Base-by-base conservation (phyloP, 352 stramenopile genomes). In the Globisporangium orthogonon region DNA sequence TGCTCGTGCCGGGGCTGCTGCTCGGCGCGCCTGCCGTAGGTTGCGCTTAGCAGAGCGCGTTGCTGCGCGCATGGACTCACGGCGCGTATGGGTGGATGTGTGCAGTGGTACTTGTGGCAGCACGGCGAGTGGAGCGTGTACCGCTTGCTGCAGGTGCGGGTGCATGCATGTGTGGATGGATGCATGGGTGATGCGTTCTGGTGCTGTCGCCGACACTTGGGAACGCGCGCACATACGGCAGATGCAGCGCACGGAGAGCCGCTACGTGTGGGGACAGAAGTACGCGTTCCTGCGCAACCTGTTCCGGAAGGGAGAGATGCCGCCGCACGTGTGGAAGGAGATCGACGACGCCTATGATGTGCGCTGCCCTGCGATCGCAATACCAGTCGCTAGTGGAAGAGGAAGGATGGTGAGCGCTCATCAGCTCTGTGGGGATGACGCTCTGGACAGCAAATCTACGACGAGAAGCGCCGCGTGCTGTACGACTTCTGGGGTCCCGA, bases 311-410 rank as follows among this genome's bases (percentile, higher is more conserved):
- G 75, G 79, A 31, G 56, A 78, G 45, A 83, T 90, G 65, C 70
- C 70, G n/a, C 51, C 47, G 7, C 60, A 84, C 46, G 62, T 74
- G 14, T 90, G 79, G 79, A 45, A 53, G 3, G 53, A 60, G 30
- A 73, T 90, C 29, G 79, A 90, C 59, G 45, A 58, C 11, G 77
- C 79, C 35, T 90, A 89, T 45, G 77, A 89, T 52, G 79, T 89
- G 69, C 62, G 66, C 65, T 30, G 6, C 17, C n/a, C n/a, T n/a
- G n/a, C n/a, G n/a, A n/a, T n/a, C n/a, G n/a, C n/a, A n/a, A n/a
- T n/a, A n/a, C n/a, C n/a, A n/a, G n/a, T n/a, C n/a, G n/a, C n/a
- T n/a, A n/a, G n/a, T n/a, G n/a, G n/a, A n/a, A n/a, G n/a, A n/a
- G n/a, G n/a, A n/a, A n/a, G n/a, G n/a, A n/a, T n/a, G n/a, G n/a